Percentiles rank a stretch among this genome's conserved stretches.
Evolutionary conservation across 805 yeast genomes (phyloP).

Genomic region (Saturnispora sekii): DNA sequence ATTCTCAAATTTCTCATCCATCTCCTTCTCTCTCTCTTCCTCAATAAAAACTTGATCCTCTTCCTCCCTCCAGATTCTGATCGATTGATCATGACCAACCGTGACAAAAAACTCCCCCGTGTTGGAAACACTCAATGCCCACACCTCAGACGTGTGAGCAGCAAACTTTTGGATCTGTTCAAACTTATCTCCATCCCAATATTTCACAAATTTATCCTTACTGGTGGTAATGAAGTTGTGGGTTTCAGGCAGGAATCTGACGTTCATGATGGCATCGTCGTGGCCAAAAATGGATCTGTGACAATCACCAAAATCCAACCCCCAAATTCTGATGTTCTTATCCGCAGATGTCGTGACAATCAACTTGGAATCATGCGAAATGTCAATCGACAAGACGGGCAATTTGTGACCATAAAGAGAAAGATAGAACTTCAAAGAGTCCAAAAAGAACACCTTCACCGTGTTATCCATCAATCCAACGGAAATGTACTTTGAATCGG

Average conservation of each 20-base stretch:
- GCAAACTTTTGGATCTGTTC: slow-evolving; percentile 82
- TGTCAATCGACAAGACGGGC: slow-evolving; percentile 89
- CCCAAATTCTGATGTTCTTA: slow-evolving; percentile 97
- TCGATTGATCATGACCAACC: slow-evolving; percentile 87
- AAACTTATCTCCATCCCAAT: slow-evolving; percentile 98
- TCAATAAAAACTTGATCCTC: slow-evolving; percentile 94
- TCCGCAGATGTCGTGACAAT: slow-evolving; percentile 93
- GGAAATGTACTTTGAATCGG: slow-evolving; percentile 69
- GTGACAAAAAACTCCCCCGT: slow-evolving; percentile 67
- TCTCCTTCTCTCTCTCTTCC: slow-evolving; percentile 92
- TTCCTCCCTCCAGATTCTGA: slow-evolving; percentile 88
- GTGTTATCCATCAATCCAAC: slow-evolving; percentile 85
- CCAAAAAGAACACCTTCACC: slow-evolving; percentile 88
- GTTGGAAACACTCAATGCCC: slow-evolving; percentile 76
- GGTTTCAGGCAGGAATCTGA: slow-evolving; percentile 70
- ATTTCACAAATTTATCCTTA: slow-evolving; percentile 82
- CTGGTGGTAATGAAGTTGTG: slow-evolving; percentile 86
- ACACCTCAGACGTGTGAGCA: slow-evolving; percentile 88
- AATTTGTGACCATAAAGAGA: slow-evolving; percentile 93
- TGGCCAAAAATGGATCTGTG: slow-evolving; percentile 95
- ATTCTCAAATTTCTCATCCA: slow-evolving; percentile 87
- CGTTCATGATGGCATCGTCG: slow-evolving; percentile 89
- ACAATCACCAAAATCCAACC: slow-evolving; percentile 97
- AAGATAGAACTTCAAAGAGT: slow-evolving; percentile 76
- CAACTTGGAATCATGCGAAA: slow-evolving; percentile 79